A percentile compares a stretch with the other conserved stretches of the same genome.
These are phyloP conservation scores for Plenodomus biglobosus DNA, from an alignment of 2,329 filamentous ascomycete genomes.

Conservation along the genomic window DNA sequence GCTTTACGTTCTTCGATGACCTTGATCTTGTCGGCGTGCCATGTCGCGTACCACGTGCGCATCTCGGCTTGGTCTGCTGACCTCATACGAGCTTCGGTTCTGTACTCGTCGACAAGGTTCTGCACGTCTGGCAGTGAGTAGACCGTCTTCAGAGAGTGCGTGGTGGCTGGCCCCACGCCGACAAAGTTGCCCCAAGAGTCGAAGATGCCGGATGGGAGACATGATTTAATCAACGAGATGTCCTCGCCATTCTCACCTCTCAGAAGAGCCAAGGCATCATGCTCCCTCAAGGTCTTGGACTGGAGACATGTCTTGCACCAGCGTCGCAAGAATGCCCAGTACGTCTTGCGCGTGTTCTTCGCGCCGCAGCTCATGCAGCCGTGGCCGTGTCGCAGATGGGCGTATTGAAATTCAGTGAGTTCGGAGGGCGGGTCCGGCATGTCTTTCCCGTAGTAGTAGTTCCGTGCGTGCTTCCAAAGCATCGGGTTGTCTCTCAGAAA, in stretches of 20 bases:
- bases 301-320: constrained; percentile 46
- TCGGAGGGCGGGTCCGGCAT: constrained; percentile 41
- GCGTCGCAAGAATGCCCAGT: constrained; percentile 48
- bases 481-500: constrained; percentile 39
- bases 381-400: constrained; percentile 43
- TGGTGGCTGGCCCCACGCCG: constrained; percentile 38
- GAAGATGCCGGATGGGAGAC: constrained; percentile 38
- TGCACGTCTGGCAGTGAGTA: constrained; percentile 36
- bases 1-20: constrained; percentile 34
- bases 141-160: constrained; percentile 38
- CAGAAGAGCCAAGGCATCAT: constrained; percentile 32
- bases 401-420: constrained; percentile 46
- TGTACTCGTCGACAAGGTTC: constrained; percentile 30
- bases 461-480: constrained; percentile 44
- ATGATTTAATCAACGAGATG: constrained; percentile 30
- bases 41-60: constrained; percentile 24
- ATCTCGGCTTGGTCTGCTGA: constrained; percentile 22
- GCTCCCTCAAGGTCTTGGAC: constrained; percentile 36
- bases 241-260: constrained; percentile 32
- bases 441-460: constrained; percentile 36
- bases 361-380: constrained; percentile 45
- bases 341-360: constrained; percentile 44
- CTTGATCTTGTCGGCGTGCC: constrained; percentile 26
- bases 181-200: constrained; percentile 47
- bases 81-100: constrained; percentile 17